Conservation (phyloP, 805 yeast species). For the Komagataella pseudopastoris region DNA sequence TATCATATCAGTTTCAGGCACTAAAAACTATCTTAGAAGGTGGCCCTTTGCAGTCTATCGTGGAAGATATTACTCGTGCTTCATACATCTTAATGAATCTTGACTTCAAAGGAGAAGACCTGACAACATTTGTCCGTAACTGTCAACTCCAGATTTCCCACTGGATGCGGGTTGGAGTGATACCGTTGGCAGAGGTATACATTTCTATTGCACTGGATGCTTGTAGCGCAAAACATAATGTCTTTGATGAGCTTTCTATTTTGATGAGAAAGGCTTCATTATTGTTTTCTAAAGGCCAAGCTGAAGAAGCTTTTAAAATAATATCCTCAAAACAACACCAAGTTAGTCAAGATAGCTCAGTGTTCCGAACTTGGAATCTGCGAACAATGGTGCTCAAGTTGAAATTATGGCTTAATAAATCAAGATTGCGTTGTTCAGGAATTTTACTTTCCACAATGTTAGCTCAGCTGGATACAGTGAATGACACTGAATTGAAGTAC, state of each 20-base stretch:
- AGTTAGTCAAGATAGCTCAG: slow-evolving; percentile 19
- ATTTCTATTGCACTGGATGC: slow-evolving; percentile 30
- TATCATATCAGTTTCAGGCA: slow-evolving; percentile 56
- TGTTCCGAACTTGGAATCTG: slow-evolving; percentile 26
- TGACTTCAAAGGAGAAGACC: slow-evolving; percentile 16
- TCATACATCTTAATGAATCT: slow-evolving; percentile 40
- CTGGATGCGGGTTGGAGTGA: slow-evolving; percentile 41
- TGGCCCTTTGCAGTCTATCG: slow-evolving; percentile 24
- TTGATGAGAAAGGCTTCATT: slow-evolving; percentile 25
- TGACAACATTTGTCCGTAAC: slow-evolving; percentile 26
- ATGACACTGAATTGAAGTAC: slow-evolving; percentile 15
- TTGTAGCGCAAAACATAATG: slow-evolving; percentile 19
- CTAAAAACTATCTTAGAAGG: slow-evolving; percentile 40
- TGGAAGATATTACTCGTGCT: slow-evolving; percentile 47
- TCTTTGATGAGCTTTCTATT: slow-evolving; percentile 25
- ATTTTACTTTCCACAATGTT: slow-evolving; percentile 18
- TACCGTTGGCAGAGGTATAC: slow-evolving; percentile 31
- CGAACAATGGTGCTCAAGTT: slow-evolving; percentile 25
- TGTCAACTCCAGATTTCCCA: slow-evolving; percentile 30
- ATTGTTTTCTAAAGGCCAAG: slow-evolving; percentile 23
- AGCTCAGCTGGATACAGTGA: slow-evolving; percentile 17
- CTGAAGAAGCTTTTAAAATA: slow-evolving; percentile 22
- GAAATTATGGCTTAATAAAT: slow-evolving; percentile 22
- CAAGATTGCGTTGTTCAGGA: slow-evolving; percentile 21
- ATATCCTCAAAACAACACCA: slow-evolving; percentile 18